Percentiles rank a stretch among this genome's conserved stretches.
Evolutionary conservation across 2,329 filamentous ascomycete genomes (phyloP).

Genomic region (Epichloe sibirici): DNA sequence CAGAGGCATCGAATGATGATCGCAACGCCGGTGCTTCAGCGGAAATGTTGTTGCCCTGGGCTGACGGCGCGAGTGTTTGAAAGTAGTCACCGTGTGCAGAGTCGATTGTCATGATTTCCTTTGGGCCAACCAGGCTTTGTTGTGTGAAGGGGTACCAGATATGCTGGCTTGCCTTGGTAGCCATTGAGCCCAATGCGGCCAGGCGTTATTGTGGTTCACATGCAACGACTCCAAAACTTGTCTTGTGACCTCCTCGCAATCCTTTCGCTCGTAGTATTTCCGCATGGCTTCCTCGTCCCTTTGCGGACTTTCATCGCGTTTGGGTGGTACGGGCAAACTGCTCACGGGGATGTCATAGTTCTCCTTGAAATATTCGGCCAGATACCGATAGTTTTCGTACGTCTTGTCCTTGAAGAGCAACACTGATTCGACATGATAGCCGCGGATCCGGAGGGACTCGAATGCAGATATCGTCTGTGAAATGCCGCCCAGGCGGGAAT

Average conservation of each 20-base stretch:
- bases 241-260: constrained; percentile 24
- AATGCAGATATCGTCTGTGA: constrained; percentile 69
- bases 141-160: constrained; percentile 90
- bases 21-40: constrained; percentile 11
- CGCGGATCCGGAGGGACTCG: constrained; percentile 65
- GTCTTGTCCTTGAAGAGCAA: constrained; percentile 54
- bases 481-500: constrained; percentile 67
- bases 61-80: constrained; percentile 35
- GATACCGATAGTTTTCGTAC: constrained; percentile 57
- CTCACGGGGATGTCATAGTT: constrained; percentile 44
- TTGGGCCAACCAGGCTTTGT: constrained; percentile 48
- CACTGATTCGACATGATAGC: constrained; percentile 62
- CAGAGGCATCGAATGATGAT: constrained; percentile 69
- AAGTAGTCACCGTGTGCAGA: constrained; percentile 72
- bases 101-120: constrained; percentile 63
- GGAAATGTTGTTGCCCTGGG: background rate
- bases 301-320: constrained; percentile 22
- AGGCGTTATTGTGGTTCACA: constrained; percentile 44
- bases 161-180: constrained; percentile 42
- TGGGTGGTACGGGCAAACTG: constrained; percentile 48
- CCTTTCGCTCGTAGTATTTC: constrained; percentile 47
- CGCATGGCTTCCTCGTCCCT: constrained; percentile 46
- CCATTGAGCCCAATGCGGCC: constrained; percentile 46
- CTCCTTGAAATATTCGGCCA: constrained; percentile 53
- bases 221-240: constrained; percentile 39